phyloP scores from a whole-genome alignment of 2,329 filamentous ascomycete genomes.

The Pezicula radicicola region DNA sequence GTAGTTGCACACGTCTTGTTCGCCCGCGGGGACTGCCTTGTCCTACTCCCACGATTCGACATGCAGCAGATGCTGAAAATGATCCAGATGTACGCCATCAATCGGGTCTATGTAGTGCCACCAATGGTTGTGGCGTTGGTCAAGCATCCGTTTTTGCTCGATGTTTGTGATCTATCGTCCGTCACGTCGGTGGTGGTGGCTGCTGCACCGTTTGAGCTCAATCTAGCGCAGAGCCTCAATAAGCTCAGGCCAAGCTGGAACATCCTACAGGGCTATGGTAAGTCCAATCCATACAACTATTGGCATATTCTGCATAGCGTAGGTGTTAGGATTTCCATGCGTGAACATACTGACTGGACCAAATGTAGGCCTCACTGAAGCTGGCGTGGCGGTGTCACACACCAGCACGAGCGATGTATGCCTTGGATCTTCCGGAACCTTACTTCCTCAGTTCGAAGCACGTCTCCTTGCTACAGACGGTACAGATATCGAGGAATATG shows the following conservation, averaged over 20 bases:
- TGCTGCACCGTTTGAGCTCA: slow-evolving; percentile 69
- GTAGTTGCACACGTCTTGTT: slow-evolving; percentile 40
- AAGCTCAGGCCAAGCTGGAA: slow-evolving; percentile 58
- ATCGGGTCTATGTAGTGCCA: slow-evolving; percentile 63
- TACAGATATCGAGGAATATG: slow-evolving; percentile 62
- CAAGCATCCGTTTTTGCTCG: slow-evolving; percentile 55
- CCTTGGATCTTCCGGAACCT: slow-evolving; percentile 65
- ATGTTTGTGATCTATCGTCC: slow-evolving; percentile 66
- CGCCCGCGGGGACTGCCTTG: slow-evolving; percentile 67
- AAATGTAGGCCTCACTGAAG: slow-evolving; percentile 58
- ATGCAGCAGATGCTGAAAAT: slow-evolving; percentile 56
- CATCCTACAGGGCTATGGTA: slow-evolving; percentile 67
- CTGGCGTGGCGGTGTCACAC: slow-evolving; percentile 61
- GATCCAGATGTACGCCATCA: slow-evolving; percentile 66
- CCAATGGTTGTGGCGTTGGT: slow-evolving; percentile 74
- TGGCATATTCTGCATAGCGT: too few species aligned
- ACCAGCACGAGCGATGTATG: slow-evolving; percentile 59
- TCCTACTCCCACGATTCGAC: slow-evolving; percentile 72
- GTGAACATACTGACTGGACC: too few species aligned
- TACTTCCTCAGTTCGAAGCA: slow-evolving; percentile 60
- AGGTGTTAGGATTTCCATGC: too few species aligned
- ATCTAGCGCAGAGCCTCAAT: slow-evolving; percentile 61
- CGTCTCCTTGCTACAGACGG: slow-evolving; percentile 67
- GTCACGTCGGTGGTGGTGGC: slow-evolving; percentile 65
- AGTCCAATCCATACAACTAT: background rate